These are phyloP conservation scores for Boletus patriciae DNA, from an alignment of 768 basidiomycete genomes.

Conservation along the genomic window DNA sequence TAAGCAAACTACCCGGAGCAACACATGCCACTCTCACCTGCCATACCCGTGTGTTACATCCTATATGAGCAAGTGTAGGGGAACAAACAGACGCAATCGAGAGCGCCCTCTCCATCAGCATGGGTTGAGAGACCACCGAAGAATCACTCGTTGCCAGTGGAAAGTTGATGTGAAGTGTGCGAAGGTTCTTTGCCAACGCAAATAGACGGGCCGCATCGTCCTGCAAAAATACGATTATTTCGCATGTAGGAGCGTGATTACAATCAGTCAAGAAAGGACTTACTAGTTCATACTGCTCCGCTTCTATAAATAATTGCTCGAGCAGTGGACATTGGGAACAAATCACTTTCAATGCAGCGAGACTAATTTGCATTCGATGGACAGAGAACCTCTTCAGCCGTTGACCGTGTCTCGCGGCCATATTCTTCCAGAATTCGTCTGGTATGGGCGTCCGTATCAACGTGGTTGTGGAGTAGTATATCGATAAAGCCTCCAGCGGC, in stretches of 20 bases:
- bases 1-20: neutral
- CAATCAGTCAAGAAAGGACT: neutral
- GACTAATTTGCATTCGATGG: slow-evolving; percentile 58
- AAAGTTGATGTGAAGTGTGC: slow-evolving; percentile 62
- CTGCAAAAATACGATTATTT: slow-evolving; percentile 9
- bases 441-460: slow-evolving; percentile 41
- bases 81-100: slow-evolving; percentile 51
- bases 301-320: slow-evolving; percentile 63
- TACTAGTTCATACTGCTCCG: slow-evolving; percentile 50
- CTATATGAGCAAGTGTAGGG: slow-evolving; percentile 56
- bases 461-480: slow-evolving; percentile 54
- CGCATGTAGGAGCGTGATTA: neutral
- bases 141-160: slow-evolving; percentile 28
- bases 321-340: slow-evolving; percentile 54
- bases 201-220: slow-evolving; percentile 35
- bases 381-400: slow-evolving; percentile 60
- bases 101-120: slow-evolving; percentile 38
- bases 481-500: slow-evolving; percentile 59
- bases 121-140: slow-evolving; percentile 12
- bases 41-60: slow-evolving; percentile 69
- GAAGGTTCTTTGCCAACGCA: slow-evolving; percentile 45
- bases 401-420: slow-evolving; percentile 51
- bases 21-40: slow-evolving; percentile 45
- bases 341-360: slow-evolving; percentile 50
- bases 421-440: slow-evolving; percentile 49